These are phyloP conservation scores for Chlorella sp. DNA, from an alignment of 139 green algal species.

Conservation along the genomic window DNA sequence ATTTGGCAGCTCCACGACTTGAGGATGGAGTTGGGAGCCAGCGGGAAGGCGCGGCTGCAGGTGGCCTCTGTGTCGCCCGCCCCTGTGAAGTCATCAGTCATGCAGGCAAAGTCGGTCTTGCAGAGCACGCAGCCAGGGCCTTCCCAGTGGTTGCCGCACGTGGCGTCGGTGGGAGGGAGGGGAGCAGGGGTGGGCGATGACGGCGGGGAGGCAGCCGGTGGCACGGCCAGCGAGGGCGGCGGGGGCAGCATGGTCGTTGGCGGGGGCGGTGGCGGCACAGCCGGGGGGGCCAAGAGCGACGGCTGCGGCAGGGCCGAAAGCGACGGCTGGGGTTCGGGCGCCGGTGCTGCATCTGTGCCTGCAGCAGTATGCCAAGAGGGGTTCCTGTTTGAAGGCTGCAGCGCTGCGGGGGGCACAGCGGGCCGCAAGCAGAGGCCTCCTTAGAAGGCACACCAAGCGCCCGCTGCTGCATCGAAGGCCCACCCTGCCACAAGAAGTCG, in stretches of 20 bases:
- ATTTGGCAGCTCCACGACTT: slow-evolving; percentile 35
- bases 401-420: too few relatives aligned
- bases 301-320: background rate
- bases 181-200: background rate
- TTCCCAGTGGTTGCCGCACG: slow-evolving; percentile 28
- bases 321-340: background rate
- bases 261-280: too few relatives aligned
- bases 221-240: too few relatives aligned
- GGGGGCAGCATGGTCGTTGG: too few relatives aligned
- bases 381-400: too few relatives aligned
- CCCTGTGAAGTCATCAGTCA: background rate
- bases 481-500: too few relatives aligned
- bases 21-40: slow-evolving; percentile 34
- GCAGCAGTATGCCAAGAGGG: background rate
- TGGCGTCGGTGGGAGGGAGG: background rate
- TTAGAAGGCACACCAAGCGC: too few relatives aligned
- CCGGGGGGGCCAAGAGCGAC: background rate
- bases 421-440: too few relatives aligned
- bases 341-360: background rate
- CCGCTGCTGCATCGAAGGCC: too few relatives aligned
- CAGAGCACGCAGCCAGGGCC: slow-evolving; percentile 55
- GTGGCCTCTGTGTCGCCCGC: slow-evolving; percentile 39
- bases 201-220: background rate
- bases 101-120: slow-evolving; percentile 45
- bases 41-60: slow-evolving; percentile 52